Percentiles rank a stretch among this genome's conserved stretches.
Conservation (phyloP, 805 yeast species). For the Saccharomycopsis sp. region DNA sequence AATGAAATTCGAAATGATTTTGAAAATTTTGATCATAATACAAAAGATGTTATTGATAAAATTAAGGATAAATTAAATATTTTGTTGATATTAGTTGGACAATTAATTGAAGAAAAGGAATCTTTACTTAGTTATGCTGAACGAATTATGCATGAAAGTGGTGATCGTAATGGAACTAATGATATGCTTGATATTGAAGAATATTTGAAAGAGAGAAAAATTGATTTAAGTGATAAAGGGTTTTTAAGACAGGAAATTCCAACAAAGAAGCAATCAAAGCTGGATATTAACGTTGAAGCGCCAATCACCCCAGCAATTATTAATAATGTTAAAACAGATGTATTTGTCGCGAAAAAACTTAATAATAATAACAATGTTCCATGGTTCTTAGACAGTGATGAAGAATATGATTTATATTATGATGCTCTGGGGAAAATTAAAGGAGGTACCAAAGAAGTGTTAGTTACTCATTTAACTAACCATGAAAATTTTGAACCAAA, state of each 20-base stretch:
- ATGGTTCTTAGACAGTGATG: conserved; percentile 69
- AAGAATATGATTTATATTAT: conserved; percentile 48
- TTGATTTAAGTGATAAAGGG: conserved; percentile 25
- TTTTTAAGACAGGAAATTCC: conserved; percentile 16
- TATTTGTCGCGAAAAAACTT: too few species aligned
- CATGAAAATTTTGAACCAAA: conserved; percentile 56
- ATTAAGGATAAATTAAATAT: conserved; percentile 31
- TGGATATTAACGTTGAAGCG: background rate
- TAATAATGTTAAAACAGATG: background rate
- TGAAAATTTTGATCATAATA: conserved; percentile 27
- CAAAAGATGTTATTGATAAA: conserved; percentile 29
- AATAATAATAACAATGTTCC: conserved; percentile 39
- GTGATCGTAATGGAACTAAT: too few species aligned
- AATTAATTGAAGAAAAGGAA: conserved; percentile 64
- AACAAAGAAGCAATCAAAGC: conserved; percentile 5
- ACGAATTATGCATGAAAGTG: conserved; percentile 69
- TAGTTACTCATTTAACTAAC: conserved; percentile 74
- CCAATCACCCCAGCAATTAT: background rate
- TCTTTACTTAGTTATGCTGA: conserved; percentile 66
- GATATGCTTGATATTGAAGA: conserved; percentile 52
- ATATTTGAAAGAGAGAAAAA: conserved; percentile 42
- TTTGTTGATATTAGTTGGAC: conserved; percentile 39
- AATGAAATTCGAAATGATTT: conserved; percentile 25
- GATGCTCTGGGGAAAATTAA: conserved; percentile 67
- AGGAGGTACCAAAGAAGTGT: conserved; percentile 77